Evolutionary conservation across 163 green algal species (phyloP), one percentile per base, ranked within the genome.

Genomic region (Chloromonas sp.): DNA sequence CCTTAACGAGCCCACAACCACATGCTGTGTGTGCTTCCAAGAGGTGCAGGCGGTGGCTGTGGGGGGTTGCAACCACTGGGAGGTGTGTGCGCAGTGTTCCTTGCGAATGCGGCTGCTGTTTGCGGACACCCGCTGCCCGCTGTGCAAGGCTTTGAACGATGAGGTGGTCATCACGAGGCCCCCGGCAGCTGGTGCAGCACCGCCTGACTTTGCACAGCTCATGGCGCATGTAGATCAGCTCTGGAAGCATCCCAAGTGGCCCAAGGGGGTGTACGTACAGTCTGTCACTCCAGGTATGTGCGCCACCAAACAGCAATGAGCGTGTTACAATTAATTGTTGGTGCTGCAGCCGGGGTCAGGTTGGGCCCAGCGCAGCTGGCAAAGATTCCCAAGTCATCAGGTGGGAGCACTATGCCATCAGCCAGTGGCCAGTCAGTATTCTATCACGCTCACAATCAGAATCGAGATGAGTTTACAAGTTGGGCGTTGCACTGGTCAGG

Each of bases 61-160:
- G 14, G 92, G 92, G 0, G 71, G 61, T n/a, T 95, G 92, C 83
- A 91, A 91, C 77, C 92, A 95, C 79, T 83, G 78, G 15, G 77
- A 89, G 74, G 70, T 92, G 8, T 96, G 93, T 80, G 89, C 84
- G 0, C 70, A 77, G 15, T 96, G 93, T 89, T 91, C 85, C 78
- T 85, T 96, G 90, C 89, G 93, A 3, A 61, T 94, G 78, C 89
- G 92, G 15, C 84, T 95, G 82, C 90, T 88, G n/a, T 96, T 95
- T 88, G 14, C 81, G 0, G 88, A 92, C 80, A 85, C 60, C 11
- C 88, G 86, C 36, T 96, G 93, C 87, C 87, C 90, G 3, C 83
- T 96, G 79, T 96, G 93, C 92, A 96, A 96, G 82, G 36, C 86
- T 0, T 86, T 92, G 0, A 91, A 93, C 60, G 61, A 85, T 0